A percentile compares a stretch with the other conserved stretches of the same genome.
phyloP scores from a whole-genome alignment of 169 alveolate genomes.

The Hepatocystis sp. region DNA sequence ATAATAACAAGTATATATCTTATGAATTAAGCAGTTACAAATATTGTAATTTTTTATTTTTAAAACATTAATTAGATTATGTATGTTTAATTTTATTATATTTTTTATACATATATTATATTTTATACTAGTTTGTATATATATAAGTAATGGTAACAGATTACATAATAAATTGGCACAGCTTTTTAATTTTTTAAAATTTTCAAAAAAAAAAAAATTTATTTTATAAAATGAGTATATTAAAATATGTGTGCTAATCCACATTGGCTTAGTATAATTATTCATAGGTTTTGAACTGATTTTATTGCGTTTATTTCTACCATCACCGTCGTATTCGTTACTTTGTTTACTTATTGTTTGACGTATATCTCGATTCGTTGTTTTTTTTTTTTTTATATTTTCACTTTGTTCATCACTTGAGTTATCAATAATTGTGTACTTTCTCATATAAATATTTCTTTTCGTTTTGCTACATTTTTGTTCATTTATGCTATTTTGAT shows the following conservation, averaged over 20 bases:
- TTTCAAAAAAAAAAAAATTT: conserved; percentile 26
- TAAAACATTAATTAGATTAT: conserved; percentile 6
- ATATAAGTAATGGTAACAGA: conserved; percentile 23
- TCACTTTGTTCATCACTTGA: no score
- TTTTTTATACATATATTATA: conserved; percentile 12
- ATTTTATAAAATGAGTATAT: conserved; percentile 43
- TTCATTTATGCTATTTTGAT: not conserved
- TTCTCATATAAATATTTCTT: conserved; percentile 2
- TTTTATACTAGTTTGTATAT: conserved; percentile 8
- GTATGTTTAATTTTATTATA: conserved; percentile 26
- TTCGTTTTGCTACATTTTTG: not conserved
- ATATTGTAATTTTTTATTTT: conserved; percentile 22
- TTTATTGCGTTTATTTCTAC: not conserved
- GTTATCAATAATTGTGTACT: no score
- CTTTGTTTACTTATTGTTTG: no score
- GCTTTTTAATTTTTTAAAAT: conserved; percentile 17
- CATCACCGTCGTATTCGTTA: not conserved
- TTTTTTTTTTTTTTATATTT: not conserved
- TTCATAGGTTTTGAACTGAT: no score
- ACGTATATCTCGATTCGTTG: not conserved
- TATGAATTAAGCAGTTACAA: conserved; percentile 45
- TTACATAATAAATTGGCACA: conserved; percentile 23
- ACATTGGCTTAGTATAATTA: no score
- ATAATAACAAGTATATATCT: conserved; percentile 30
- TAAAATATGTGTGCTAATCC: conserved; percentile 19